Conservation (phyloP, 1,284 basidiomycete species). For the Austropuccinia psidii region DNA sequence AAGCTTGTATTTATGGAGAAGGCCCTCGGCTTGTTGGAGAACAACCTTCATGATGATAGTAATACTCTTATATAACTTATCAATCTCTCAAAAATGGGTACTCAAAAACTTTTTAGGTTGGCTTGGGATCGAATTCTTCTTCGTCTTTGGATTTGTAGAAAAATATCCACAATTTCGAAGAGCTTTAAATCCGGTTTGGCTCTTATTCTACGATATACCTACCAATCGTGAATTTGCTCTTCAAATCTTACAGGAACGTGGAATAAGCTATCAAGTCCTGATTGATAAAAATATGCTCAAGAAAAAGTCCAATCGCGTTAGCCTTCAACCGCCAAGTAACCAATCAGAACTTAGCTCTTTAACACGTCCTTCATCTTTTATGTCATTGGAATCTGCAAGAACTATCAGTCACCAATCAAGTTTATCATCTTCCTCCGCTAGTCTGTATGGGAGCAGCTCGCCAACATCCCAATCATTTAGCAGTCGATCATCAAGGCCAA, state of each 20-base stretch:
- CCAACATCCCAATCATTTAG: no score
- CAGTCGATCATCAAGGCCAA: no score
- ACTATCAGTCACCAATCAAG: neutral
- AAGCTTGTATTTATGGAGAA: conserved; percentile 35
- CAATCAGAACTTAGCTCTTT: neutral
- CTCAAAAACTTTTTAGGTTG: conserved; percentile 31
- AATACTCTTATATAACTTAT: conserved; percentile 12
- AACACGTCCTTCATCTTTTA: no score
- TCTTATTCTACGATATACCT: conserved; percentile 29
- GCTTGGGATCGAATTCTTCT: conserved; percentile 35
- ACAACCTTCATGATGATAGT: neutral
- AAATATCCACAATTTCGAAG: conserved; percentile 21
- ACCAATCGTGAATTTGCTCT: conserved; percentile 31
- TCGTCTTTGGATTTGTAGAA: conserved; percentile 26
- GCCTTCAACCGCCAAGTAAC: neutral
- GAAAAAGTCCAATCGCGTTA: neutral
- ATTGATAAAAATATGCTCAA: neutral
- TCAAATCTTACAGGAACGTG: conserved; percentile 14
- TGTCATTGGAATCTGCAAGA: neutral
- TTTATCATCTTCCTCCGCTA: neutral
- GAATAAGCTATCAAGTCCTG: neutral
- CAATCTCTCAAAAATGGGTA: conserved; percentile 31
- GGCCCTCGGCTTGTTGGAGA: conserved; percentile 14
- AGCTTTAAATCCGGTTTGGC: conserved; percentile 26
- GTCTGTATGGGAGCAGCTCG: no score